A percentile compares a stretch with the other conserved stretches of the same genome.
These are phyloP conservation scores for Backusella mclennaniae DNA, from an alignment of 192 early-diverging fungal genomes.

Conservation along the genomic window DNA sequence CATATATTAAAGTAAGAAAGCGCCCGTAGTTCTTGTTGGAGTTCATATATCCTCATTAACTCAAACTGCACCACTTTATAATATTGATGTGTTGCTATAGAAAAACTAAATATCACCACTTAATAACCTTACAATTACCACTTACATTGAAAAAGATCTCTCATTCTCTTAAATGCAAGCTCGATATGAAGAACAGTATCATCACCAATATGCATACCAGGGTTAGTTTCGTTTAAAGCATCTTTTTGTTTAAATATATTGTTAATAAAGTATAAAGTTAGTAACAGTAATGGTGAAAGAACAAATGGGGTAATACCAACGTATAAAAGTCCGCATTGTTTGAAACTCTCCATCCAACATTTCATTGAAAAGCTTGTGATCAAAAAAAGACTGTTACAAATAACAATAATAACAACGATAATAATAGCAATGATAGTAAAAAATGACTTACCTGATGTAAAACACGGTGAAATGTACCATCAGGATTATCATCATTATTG, in stretches of 20 bases:
- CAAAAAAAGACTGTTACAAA: not conserved
- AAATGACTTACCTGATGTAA: conserved; percentile 44
- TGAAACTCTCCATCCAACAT: conserved; percentile 62
- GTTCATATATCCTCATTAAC: conserved; percentile 51
- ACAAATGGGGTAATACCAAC: conserved; percentile 33
- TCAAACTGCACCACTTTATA: conserved; percentile 58
- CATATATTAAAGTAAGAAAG: conserved; percentile 56
- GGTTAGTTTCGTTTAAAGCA: conserved; percentile 42
- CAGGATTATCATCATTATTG: conserved; percentile 21
- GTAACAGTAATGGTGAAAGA: not conserved
- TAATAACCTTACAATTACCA: not conserved
- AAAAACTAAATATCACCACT: not conserved
- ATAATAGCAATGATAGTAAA: not conserved
- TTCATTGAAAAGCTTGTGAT: conserved; percentile 44
- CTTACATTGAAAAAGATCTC: conserved; percentile 42
- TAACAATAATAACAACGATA: not conserved
- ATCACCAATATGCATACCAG: conserved; percentile 34
- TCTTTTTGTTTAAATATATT: conserved; percentile 30
- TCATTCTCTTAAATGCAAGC: conserved; percentile 35
- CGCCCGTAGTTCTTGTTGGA: conserved; percentile 53
- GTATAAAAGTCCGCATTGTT: conserved; percentile 52
- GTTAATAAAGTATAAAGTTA: not conserved
- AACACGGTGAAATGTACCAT: conserved; percentile 48
- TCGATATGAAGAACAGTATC: conserved; percentile 42
- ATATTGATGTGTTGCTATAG: conserved; percentile 56